A percentile compares a stretch with the other conserved stretches of the same genome.
These are phyloP conservation scores for Purshia tridentata DNA, from an alignment of 306 rosid species.

Conservation along the genomic window DNA sequence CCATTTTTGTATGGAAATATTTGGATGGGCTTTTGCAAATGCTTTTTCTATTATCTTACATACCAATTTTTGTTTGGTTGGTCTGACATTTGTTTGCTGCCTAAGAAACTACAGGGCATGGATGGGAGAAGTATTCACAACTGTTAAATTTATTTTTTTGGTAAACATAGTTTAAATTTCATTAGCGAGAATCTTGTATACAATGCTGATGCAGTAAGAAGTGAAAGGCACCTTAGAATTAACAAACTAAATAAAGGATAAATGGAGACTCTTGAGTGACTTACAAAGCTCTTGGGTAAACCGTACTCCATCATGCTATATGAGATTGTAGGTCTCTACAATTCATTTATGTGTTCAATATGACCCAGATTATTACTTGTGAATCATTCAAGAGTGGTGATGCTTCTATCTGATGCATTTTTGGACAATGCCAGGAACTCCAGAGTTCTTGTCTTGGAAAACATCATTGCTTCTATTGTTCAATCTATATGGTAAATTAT, in stretches of 20 bases:
- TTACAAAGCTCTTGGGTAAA: neutral
- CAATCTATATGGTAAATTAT: neutral
- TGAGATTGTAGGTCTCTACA: neutral
- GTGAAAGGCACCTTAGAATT: neutral
- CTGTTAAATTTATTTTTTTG: no score
- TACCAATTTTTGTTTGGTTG: neutral
- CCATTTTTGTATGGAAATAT: neutral
- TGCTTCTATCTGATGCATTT: neutral
- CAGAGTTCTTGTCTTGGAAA: neutral
- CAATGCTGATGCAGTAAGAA: neutral
- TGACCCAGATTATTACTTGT: neutral
- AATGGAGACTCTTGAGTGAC: neutral
- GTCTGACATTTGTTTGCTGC: neutral
- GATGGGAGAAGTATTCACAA: neutral
- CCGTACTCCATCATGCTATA: neutral
- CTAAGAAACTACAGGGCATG: neutral
- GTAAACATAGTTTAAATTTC: neutral
- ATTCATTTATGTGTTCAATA: neutral
- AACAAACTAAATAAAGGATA: neutral
- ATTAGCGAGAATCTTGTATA: neutral
- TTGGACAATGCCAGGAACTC: neutral
- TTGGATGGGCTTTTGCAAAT: neutral
- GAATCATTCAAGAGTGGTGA: neutral
- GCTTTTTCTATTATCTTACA: neutral
- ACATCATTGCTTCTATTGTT: neutral